Evolutionary conservation across 2,329 filamentous ascomycete species (phyloP), one percentile per base, ranked within the genome.

Genomic region (Hymenoscyphus albidus): DNA sequence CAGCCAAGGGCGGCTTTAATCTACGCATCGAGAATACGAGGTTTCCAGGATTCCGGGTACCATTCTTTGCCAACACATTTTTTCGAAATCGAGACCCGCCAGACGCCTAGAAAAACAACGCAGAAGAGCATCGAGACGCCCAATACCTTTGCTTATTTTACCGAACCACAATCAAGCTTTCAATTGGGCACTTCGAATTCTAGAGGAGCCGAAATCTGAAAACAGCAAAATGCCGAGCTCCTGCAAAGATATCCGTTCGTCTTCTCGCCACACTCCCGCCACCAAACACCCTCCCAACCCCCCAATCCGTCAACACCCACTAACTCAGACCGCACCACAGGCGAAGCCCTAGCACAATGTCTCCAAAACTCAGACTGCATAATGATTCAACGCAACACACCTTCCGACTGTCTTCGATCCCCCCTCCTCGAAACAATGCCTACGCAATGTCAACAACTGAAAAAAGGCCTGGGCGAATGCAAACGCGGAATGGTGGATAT

Each of bases 401-500:
- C 95, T 27, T 83, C 89, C 76, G 94, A 97, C 75, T 99, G 95
- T 78, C 87, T 99, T 57, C 90, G 91, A 59, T 83, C 88, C 18
- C 94, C 94, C 3, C 87, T 96, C 68, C 82, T 87, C 76, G 88
- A 95, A 68, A 89, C 88, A 6, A 87, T 99, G 14, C 94, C 95
- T 22, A 88, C 85, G 31, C 88, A 90, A 78, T 99, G 95, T 80
- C 92, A 94, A 76, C 94, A 97, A 78, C 85, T 99, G 66, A 92
- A 94, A 77, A 93, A 92, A 77, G 92, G 93, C 57, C 95, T 96
- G 74, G 91, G 92, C 76, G 92, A 97, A 76, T 99, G 95, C 85
- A 96, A 96, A 75, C 90, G 94, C 70, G 95, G 95, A 70, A 87
- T 96, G 87, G 90, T 98, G 72, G 95, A 99, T 77, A 99, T 99